Evolutionary conservation across 1,284 basidiomycete genomes (phyloP).

Genomic region (Austroboletus niveus): DNA sequence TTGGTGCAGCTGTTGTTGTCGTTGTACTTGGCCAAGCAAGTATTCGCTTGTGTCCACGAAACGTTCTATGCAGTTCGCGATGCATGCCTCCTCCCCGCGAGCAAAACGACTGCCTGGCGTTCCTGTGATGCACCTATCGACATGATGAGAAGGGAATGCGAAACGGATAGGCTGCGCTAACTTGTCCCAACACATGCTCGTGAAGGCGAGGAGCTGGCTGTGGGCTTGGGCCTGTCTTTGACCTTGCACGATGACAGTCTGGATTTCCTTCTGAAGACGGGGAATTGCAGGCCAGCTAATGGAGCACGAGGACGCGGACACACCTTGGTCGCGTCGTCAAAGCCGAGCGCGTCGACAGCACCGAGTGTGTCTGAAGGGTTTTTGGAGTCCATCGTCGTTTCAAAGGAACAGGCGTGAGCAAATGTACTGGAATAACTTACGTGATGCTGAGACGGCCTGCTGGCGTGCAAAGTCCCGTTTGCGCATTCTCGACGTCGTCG

Average conservation of each 20-base stretch:
- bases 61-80: slow-evolving; percentile 90
- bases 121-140: slow-evolving; percentile 78
- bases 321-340: slow-evolving; percentile 80
- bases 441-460: slow-evolving; percentile 7
- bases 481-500: slow-evolving; percentile 10
- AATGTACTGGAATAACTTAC: slow-evolving; percentile 23
- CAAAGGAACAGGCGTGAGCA: slow-evolving; percentile 25
- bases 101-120: slow-evolving; percentile 85
- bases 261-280: slow-evolving; percentile 77
- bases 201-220: slow-evolving; percentile 66
- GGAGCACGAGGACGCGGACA: slow-evolving; percentile 19
- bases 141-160: slow-evolving; percentile 12
- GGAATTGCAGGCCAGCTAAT: neutral
- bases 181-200: slow-evolving; percentile 89
- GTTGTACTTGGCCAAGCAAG: slow-evolving; percentile 82
- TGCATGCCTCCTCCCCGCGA: slow-evolving; percentile 79
- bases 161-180: slow-evolving; percentile 37
- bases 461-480: slow-evolving; percentile 6
- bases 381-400: slow-evolving; percentile 25
- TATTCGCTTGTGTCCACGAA: slow-evolving; percentile 92
- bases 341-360: slow-evolving; percentile 61
- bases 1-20: slow-evolving; percentile 42
- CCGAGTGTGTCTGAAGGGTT: slow-evolving; percentile 27
- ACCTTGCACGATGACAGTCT: slow-evolving; percentile 76
- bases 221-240: slow-evolving; percentile 82